phyloP scores from a whole-genome alignment of 495 filamentous ascomycete species.

The Viridothelium virens region DNA sequence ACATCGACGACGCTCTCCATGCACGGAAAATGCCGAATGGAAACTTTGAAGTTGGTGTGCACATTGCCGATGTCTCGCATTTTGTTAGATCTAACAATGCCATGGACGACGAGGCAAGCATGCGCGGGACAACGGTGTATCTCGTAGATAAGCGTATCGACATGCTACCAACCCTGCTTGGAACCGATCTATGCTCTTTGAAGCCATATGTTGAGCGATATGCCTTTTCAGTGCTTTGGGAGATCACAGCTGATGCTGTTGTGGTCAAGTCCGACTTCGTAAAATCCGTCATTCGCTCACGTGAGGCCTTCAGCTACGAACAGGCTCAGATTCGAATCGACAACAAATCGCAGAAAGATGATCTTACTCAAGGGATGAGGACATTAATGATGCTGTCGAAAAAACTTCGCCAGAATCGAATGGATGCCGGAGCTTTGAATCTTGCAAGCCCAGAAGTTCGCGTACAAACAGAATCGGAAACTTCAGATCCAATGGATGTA shows the following conservation, averaged over 20 bases:
- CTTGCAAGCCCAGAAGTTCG: slow-evolving; percentile 92
- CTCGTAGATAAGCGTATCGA: slow-evolving; percentile 98
- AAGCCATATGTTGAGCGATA: slow-evolving; percentile 97
- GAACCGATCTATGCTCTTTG: slow-evolving; percentile 91
- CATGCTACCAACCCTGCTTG: slow-evolving; percentile 93
- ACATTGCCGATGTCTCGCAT: slow-evolving; percentile 97
- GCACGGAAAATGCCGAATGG: slow-evolving; percentile 78
- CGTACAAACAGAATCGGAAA: slow-evolving; percentile 87
- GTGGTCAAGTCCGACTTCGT: slow-evolving; percentile 77
- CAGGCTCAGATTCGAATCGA: slow-evolving; percentile 90
- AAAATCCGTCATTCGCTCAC: slow-evolving; percentile 96
- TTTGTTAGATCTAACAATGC: slow-evolving; percentile 96
- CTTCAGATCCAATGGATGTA: slow-evolving; percentile 90
- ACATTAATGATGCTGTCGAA: slow-evolving; percentile 80
- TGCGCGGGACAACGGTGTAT: slow-evolving; percentile 93
- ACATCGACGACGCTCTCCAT: slow-evolving; percentile 97
- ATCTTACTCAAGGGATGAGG: slow-evolving; percentile 85
- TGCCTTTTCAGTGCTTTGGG: slow-evolving; percentile 93
- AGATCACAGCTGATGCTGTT: slow-evolving; percentile 75
- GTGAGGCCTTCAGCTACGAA: slow-evolving; percentile 96
- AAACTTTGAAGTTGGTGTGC: slow-evolving; percentile 95
- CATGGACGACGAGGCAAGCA: slow-evolving; percentile 91
- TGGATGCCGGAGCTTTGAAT: slow-evolving; percentile 91
- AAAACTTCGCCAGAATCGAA: slow-evolving; percentile 88
- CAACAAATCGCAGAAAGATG: slow-evolving; percentile 73